Conservation (phyloP, 306 rosid species). For the Rubus idaeus region DNA sequence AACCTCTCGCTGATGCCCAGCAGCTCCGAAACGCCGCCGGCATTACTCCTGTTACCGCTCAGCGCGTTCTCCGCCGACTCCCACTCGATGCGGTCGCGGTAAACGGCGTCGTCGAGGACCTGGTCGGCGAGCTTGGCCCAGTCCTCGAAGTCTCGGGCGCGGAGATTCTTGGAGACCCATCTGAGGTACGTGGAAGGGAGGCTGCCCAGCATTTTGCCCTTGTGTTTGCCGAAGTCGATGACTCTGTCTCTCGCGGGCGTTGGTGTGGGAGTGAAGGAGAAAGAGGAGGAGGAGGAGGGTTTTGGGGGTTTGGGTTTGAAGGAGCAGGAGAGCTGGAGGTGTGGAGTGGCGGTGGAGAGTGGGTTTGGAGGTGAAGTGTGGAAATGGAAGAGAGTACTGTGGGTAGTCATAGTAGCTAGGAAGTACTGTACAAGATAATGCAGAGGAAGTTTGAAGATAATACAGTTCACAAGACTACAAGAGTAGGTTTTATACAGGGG, state of each 20-base stretch:
- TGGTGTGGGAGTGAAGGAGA: neutral
- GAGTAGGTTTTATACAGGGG: constrained; percentile 5
- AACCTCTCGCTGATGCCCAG: constrained; percentile 53
- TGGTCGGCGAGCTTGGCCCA: constrained; percentile 68
- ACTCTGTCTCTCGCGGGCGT: constrained; percentile 46
- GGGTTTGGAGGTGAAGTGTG: constrained; percentile 13
- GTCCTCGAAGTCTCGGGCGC: constrained; percentile 43
- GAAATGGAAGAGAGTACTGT: constrained; percentile 16
- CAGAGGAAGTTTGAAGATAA: neutral
- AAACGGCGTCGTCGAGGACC: constrained; percentile 59
- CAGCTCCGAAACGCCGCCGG: constrained; percentile 31
- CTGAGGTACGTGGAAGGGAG: constrained; percentile 65
- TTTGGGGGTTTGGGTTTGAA: constrained; percentile 29
- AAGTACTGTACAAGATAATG: too few relatives aligned
- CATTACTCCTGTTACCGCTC: constrained; percentile 12
- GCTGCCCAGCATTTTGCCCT: constrained; percentile 66
- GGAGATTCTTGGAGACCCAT: constrained; percentile 59
- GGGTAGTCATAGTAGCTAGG: constrained; percentile 19
- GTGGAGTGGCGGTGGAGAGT: neutral
- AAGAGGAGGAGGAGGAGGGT: neutral
- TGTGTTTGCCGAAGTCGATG: constrained; percentile 58
- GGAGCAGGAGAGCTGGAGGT: constrained; percentile 17
- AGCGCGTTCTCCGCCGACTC: constrained; percentile 47
- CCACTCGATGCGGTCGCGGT: constrained; percentile 65
- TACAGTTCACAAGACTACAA: too few relatives aligned